Evolutionary conservation across 2,329 filamentous ascomycete genomes (phyloP).

Genomic region (Cladosporium sphaerospermum): DNA sequence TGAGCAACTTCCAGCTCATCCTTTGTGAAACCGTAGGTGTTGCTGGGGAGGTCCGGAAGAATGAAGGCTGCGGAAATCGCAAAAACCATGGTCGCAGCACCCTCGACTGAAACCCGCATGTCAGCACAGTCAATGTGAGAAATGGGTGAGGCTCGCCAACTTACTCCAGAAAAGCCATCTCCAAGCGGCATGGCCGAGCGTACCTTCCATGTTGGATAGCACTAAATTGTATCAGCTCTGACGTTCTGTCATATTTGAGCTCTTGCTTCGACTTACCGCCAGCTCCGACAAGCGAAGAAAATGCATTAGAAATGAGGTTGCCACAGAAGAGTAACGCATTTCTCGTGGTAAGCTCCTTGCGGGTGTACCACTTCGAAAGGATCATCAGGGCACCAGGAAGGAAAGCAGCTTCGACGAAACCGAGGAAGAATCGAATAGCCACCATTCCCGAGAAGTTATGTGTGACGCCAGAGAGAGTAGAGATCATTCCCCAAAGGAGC

Average conservation of each 20-base stretch:
- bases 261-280: slow-evolving; percentile 15
- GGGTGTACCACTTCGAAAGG: slow-evolving; percentile 43
- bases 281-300: slow-evolving; percentile 50
- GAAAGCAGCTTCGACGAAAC: slow-evolving; percentile 42
- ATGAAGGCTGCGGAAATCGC: slow-evolving; percentile 53
- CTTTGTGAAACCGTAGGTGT: slow-evolving; percentile 37
- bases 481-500: slow-evolving; percentile 33
- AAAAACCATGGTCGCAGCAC: slow-evolving; percentile 56
- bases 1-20: slow-evolving; percentile 39
- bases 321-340: slow-evolving; percentile 50
- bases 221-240: background rate
- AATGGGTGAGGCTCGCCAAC: background rate
- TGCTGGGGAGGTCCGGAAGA: slow-evolving; percentile 59
- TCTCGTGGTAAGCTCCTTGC: slow-evolving; percentile 45
- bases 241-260: too few relatives aligned
- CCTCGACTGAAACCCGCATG: slow-evolving; percentile 60
- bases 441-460: slow-evolving; percentile 33
- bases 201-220: slow-evolving; percentile 13
- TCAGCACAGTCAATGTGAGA: background rate
- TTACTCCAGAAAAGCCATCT: slow-evolving; percentile 13
- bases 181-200: slow-evolving; percentile 6
- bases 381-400: slow-evolving; percentile 41
- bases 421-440: slow-evolving; percentile 34
- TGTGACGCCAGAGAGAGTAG: slow-evolving; percentile 28
- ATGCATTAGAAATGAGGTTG: slow-evolving; percentile 44